These are phyloP conservation scores for Arbutus unedo DNA, from an alignment of 148 eudicot species.

Conservation along the genomic window DNA sequence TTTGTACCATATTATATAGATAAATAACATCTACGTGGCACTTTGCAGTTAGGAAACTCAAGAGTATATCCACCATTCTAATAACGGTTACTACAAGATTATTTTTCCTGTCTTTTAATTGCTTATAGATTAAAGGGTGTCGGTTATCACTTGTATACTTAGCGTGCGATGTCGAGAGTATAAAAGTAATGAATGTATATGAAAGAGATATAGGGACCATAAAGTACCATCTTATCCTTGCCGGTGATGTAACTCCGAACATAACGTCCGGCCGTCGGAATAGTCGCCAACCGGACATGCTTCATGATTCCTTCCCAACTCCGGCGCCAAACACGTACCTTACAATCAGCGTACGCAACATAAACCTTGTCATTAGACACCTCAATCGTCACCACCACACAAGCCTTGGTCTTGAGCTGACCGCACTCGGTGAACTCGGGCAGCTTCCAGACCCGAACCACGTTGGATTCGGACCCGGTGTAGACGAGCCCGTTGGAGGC, in stretches of 20 bases:
- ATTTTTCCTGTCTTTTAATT: too few species aligned
- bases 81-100: too few species aligned
- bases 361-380: constrained; percentile 34
- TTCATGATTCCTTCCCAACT: constrained; percentile 31
- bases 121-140: too few species aligned
- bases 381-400: constrained; percentile 31
- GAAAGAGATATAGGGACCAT: neutral
- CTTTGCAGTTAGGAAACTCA: too few species aligned
- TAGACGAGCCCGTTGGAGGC: constrained; percentile 29
- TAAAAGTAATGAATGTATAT: neutral
- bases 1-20: too few species aligned
- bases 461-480: constrained; percentile 31
- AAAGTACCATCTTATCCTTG: constrained; percentile 34
- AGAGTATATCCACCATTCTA: too few species aligned
- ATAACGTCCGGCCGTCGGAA: constrained; percentile 29
- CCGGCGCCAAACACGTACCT: constrained; percentile 39
- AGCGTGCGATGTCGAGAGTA: too few species aligned
- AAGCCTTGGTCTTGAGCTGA: constrained; percentile 33
- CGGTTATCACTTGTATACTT: too few species aligned
- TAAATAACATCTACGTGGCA: too few species aligned
- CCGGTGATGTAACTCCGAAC: constrained; percentile 36
- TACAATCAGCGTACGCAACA: constrained; percentile 36
- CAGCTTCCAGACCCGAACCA: constrained; percentile 35
- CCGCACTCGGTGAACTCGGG: constrained; percentile 41
- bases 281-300: constrained; percentile 31